These are phyloP conservation scores for Carallia brachiata DNA, from an alignment of 345 rosid genomes.

Conservation along the genomic window DNA sequence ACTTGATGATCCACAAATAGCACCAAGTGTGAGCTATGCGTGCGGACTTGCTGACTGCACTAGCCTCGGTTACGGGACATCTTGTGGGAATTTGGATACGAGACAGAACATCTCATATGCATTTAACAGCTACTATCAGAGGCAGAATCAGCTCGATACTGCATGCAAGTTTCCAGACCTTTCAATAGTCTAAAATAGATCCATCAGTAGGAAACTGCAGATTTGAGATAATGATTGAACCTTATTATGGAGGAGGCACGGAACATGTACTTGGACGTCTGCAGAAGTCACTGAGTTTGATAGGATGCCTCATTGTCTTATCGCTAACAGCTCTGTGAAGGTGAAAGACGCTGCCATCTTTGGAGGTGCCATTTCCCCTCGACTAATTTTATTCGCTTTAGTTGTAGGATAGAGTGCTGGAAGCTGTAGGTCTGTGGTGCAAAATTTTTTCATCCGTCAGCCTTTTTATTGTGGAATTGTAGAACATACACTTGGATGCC, in stretches of 20 bases:
- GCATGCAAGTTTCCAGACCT: constrained; percentile 83
- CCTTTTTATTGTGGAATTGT: too few relatives aligned
- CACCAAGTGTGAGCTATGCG: constrained; percentile 71
- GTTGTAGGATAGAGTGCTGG: too few relatives aligned
- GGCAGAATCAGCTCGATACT: constrained; percentile 56
- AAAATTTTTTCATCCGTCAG: too few relatives aligned
- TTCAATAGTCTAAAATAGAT: constrained; percentile 49
- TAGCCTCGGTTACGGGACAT: constrained; percentile 80
- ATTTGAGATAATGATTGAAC: constrained; percentile 70
- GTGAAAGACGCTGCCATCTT: constrained; percentile 8
- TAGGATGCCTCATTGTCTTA: constrained; percentile 29
- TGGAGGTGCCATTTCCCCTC: constrained; percentile 19
- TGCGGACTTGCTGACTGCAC: constrained; percentile 84
- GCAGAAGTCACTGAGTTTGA: constrained; percentile 18
- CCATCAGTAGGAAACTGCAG: constrained; percentile 61
- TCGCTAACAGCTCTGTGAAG: constrained; percentile 33
- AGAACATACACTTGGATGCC: too few relatives aligned
- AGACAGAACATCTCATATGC: constrained; percentile 77
- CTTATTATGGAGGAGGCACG: constrained; percentile 59
- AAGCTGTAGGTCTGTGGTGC: too few relatives aligned
- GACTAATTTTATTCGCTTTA: background rate
- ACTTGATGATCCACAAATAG: constrained; percentile 65
- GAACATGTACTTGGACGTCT: constrained; percentile 11
- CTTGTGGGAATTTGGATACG: constrained; percentile 61
- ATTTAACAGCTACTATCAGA: constrained; percentile 88